Percentiles rank a stretch among this genome's conserved stretches.
Evolutionary conservation across 345 rosid species (phyloP).

Genomic region (Gossypium anomalum): DNA sequence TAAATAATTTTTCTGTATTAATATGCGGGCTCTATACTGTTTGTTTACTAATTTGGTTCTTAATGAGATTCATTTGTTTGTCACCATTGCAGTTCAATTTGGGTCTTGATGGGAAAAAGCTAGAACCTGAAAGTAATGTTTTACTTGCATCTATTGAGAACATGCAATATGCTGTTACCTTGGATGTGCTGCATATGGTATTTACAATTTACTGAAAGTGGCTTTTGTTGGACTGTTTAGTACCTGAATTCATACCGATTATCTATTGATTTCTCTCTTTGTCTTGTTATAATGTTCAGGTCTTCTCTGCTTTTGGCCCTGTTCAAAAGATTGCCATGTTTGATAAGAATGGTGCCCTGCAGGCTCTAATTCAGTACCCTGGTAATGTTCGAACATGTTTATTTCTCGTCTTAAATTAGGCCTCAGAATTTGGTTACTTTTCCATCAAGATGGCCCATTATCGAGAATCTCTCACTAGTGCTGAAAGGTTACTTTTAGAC

Average conservation of each 20-base stretch:
- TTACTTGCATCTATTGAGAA: slow-evolving; percentile 99
- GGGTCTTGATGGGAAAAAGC: slow-evolving; percentile 88
- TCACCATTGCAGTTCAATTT: slow-evolving; percentile 46
- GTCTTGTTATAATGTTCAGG: slow-evolving; percentile 35
- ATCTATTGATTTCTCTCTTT: neutral
- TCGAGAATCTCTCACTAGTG: neutral
- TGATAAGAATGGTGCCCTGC: slow-evolving; percentile 93
- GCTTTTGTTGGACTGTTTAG: neutral
- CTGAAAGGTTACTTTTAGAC: neutral
- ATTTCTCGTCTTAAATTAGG: neutral
- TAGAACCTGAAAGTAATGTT: slow-evolving; percentile 97
- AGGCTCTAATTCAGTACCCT: slow-evolving; percentile 81
- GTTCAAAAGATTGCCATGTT: slow-evolving; percentile 99
- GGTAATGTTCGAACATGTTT: slow-evolving; percentile 35
- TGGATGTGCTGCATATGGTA: slow-evolving; percentile 96
- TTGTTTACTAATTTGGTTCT: neutral
- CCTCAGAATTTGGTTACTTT: neutral
- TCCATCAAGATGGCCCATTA: neutral
- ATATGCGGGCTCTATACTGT: neutral
- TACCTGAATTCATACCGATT: neutral
- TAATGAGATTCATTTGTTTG: neutral
- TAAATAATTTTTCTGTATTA: neutral
- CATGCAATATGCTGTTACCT: slow-evolving; percentile 98
- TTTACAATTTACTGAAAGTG: neutral
- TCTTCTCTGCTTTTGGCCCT: slow-evolving; percentile 87